Base-by-base conservation (phyloP, 306 rosid genomes). In the Citrullus colocynthis region DNA sequence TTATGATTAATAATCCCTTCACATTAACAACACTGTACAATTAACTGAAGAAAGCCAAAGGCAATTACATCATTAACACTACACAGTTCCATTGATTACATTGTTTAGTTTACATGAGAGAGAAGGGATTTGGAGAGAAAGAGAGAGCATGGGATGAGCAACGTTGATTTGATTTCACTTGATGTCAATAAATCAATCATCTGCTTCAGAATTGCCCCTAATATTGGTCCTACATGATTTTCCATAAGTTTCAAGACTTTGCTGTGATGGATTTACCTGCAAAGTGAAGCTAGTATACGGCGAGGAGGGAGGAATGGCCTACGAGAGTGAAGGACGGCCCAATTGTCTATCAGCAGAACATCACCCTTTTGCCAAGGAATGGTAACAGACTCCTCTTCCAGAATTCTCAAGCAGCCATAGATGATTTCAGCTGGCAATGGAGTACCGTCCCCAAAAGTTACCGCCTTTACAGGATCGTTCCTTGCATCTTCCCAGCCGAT, bases 241-340 rank as follows among this genome's bases (percentile, higher is more conserved):
- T 36, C 64, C 54, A 15, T 13, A 6, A 13, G 76, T 48, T 45
- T 44, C 42, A 71, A 15, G 51, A 34, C 67, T 54, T n/a, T 37
- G 66, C 14, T 37, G 66, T 20, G 67, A 37, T 39, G 51, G 30
- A 63, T 42, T 83, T 85, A 88, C 79, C 84, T 89, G 80, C 82
- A 78, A 17, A 89, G 90, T 3, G 92, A 89, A 78, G 92, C 92
- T 6, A 83, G 80, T 16, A 89, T 74, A 34, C 88, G 82, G 77
- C 92, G 96, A 49, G 97, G 97, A 8, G 91, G 97, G 58, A 15
- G 36, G 56, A 89, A 95, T 2, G 97, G 82, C 81, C 89, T 81
- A 37, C 96, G 78, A 42, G 93, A 88, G 84, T 92, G 97, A 76
- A 90, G 97, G 7, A 88, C 97, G 1, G 96, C 96, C 93, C 81